These are phyloP conservation scores for Fagopyrum tataricum DNA, from an alignment of 148 eudicot species.

Conservation along the genomic window DNA sequence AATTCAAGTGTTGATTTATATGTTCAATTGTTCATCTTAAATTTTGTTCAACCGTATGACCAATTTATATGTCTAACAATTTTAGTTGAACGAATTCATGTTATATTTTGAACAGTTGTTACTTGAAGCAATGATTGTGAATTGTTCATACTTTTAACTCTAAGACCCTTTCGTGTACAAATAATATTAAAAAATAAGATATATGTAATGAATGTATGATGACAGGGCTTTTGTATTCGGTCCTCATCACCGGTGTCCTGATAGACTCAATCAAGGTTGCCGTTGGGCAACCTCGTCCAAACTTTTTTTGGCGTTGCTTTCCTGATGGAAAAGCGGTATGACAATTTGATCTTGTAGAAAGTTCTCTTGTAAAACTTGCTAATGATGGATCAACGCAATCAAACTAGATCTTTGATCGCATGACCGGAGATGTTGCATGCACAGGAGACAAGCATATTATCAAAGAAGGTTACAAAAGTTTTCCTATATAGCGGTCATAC, in stretches of 20 bases:
- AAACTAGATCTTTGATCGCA: slow-evolving; percentile 16
- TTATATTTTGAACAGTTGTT: not conserved
- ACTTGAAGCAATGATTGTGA: too few relatives aligned
- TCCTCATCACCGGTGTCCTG: slow-evolving; percentile 33
- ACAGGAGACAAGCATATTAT: slow-evolving; percentile 12
- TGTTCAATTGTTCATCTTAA: too few relatives aligned
- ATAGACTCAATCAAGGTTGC: slow-evolving; percentile 44
- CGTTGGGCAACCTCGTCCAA: slow-evolving; percentile 39
- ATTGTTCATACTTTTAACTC: not conserved
- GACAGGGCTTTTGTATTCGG: slow-evolving; percentile 31
- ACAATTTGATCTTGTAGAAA: not conserved
- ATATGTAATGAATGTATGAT: too few relatives aligned
- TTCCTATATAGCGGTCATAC: slow-evolving; percentile 38
- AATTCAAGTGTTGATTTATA: too few relatives aligned
- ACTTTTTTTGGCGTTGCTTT: slow-evolving; percentile 35
- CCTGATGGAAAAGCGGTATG: slow-evolving; percentile 32
- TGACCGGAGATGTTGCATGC: slow-evolving; percentile 22
- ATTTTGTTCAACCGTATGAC: too few relatives aligned
- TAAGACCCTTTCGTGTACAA: too few relatives aligned
- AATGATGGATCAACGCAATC: not conserved
- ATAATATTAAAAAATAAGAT: too few relatives aligned
- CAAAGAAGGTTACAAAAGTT: slow-evolving; percentile 33
- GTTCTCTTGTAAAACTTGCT: not conserved
- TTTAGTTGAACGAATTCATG: not conserved
- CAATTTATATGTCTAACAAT: too few relatives aligned